phyloP scores from a whole-genome alignment of 805 yeast genomes.

The Candida piceae region DNA sequence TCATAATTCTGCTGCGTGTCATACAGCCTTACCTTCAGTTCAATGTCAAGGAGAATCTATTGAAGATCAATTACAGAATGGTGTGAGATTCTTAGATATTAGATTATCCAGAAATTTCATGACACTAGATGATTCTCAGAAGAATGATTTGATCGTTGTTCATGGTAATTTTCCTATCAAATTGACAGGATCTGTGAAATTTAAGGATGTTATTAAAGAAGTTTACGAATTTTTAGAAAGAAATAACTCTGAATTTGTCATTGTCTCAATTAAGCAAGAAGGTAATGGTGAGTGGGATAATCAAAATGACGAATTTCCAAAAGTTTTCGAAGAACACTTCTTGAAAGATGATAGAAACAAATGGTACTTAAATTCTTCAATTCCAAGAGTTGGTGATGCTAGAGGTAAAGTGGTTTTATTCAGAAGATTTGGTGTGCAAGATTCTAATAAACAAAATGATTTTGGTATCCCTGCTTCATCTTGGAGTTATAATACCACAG shows the following conservation, averaged over 20 bases:
- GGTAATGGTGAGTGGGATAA: constrained; percentile 65
- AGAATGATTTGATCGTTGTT: constrained; percentile 55
- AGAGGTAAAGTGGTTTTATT: constrained; percentile 65
- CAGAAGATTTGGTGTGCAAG: constrained; percentile 63
- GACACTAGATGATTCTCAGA: constrained; percentile 36
- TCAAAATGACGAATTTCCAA: constrained; percentile 58
- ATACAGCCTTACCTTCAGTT: constrained; percentile 66
- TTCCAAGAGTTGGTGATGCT: constrained; percentile 57
- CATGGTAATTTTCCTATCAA: constrained; percentile 77
- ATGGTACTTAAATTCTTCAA: constrained; percentile 54
- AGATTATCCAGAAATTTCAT: constrained; percentile 57
- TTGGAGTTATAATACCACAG: constrained; percentile 63
- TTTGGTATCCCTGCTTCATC: constrained; percentile 65
- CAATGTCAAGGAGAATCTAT: constrained; percentile 66
- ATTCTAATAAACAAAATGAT: constrained; percentile 33
- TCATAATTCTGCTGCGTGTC: constrained; percentile 75
- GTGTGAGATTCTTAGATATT: constrained; percentile 71
- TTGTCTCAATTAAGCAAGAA: constrained; percentile 70
- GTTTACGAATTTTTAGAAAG: constrained; percentile 51
- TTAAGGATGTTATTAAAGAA: constrained; percentile 48
- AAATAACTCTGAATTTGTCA: constrained; percentile 54
- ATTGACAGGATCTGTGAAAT: constrained; percentile 49
- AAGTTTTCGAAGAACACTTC: constrained; percentile 54
- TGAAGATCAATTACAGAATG: constrained; percentile 58
- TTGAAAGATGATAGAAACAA: constrained; percentile 42